Conservation (phyloP, 345 rosid genomes). For the Streptanthus diversifolius region DNA sequence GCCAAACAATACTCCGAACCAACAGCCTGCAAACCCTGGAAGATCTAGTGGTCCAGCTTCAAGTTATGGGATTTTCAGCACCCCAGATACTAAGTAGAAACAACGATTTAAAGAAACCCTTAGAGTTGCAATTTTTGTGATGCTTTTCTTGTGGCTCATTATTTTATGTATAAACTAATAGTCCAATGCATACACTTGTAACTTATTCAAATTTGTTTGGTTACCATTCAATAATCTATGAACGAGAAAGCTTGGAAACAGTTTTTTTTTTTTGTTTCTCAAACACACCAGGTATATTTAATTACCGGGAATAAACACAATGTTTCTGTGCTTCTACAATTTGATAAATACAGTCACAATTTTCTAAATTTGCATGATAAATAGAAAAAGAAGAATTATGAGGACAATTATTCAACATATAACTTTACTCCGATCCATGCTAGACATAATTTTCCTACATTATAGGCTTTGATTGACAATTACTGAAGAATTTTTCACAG, state of each 20-base stretch:
- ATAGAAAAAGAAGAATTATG: no score
- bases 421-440: no score
- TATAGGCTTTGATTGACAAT: no score
- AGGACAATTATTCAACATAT: no score
- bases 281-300: no score
- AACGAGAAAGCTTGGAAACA: background rate
- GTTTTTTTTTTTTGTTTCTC: no score
- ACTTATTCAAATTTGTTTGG: background rate
- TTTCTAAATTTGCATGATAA: no score
- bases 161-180: slow-evolving; percentile 13
- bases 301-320: no score
- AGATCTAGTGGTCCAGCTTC: slow-evolving; percentile 28
- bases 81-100: slow-evolving; percentile 29
- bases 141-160: slow-evolving; percentile 1
- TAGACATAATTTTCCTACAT: no score
- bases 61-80: slow-evolving; percentile 64
- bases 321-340: no score
- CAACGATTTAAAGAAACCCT: background rate
- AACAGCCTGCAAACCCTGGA: slow-evolving; percentile 23
- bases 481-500: no score
- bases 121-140: slow-evolving; percentile 11
- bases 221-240: slow-evolving; percentile 3
- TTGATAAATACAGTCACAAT: no score
- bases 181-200: slow-evolving; percentile 26
- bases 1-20: slow-evolving; percentile 26